These are phyloP conservation scores for Saururus chinensis DNA, from an alignment of 164 flowering plant genomes.

Conservation along the genomic window DNA sequence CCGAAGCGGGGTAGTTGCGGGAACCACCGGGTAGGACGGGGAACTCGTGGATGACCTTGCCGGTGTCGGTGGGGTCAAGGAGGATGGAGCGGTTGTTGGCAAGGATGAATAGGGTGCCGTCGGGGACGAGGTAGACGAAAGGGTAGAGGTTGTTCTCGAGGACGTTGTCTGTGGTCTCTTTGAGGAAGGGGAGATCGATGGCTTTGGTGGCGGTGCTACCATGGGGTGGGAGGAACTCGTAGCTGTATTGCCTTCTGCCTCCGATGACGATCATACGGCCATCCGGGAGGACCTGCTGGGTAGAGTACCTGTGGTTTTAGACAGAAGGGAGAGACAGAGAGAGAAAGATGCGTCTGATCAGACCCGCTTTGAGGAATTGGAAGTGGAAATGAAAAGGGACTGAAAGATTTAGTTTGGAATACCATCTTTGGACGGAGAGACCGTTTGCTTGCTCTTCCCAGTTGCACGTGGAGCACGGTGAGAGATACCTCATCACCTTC, in stretches of 20 bases:
- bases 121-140: conserved; percentile 58
- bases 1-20: conserved; percentile 77
- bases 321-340: no score
- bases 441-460: conserved; percentile 35
- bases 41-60: conserved; percentile 27
- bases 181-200: conserved; percentile 29
- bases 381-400: no score
- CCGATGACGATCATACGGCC: conserved; percentile 56
- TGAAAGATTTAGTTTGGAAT: no score
- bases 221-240: conserved; percentile 52
- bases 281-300: conserved; percentile 46
- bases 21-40: conserved; percentile 60
- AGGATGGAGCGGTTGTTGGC: conserved; percentile 70
- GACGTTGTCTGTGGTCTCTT: conserved; percentile 32
- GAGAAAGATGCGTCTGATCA: no score
- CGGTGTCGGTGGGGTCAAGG: conserved; percentile 28
- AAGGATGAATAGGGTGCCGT: conserved; percentile 77
- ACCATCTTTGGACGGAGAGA: conserved; percentile 57
- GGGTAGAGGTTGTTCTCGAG: conserved; percentile 87
- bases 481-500: conserved; percentile 30
- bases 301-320: conserved; percentile 41
- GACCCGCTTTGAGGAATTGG: no score
- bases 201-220: conserved; percentile 9
- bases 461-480: conserved; percentile 28
- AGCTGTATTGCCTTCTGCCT: conserved; percentile 48